phyloP scores from a whole-genome alignment of 2,329 filamentous ascomycete species.

The Microdochium trichocladiopsis region DNA sequence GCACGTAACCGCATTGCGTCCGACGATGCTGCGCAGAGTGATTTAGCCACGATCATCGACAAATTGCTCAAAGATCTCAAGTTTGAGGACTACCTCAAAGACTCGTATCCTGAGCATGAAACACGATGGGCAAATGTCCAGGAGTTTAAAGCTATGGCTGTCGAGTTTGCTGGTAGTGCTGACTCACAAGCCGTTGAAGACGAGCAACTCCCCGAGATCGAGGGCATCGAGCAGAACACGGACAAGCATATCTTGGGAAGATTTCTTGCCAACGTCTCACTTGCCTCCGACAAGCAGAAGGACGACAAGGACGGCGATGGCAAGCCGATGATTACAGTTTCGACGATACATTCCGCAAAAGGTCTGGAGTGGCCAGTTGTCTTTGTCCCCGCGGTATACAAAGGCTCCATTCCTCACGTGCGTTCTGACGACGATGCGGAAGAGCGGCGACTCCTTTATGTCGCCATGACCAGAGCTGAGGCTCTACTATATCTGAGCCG shows the following conservation, averaged over 20 bases:
- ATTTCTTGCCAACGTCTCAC: slow-evolving; percentile 83
- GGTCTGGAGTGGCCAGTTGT: slow-evolving; percentile 95
- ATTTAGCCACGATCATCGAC: slow-evolving; percentile 41
- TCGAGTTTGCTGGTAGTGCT: slow-evolving; percentile 46
- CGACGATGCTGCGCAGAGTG: slow-evolving; percentile 19
- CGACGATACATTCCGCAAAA: slow-evolving; percentile 93
- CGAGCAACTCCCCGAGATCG: slow-evolving; percentile 57
- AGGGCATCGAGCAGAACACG: slow-evolving; percentile 61
- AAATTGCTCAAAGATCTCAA: slow-evolving; percentile 56
- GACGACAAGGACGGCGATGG: slow-evolving; percentile 49
- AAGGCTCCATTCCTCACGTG: slow-evolving; percentile 85
- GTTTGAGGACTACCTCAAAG: slow-evolving; percentile 68
- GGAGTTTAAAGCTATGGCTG: slow-evolving; percentile 75
- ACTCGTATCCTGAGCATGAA: slow-evolving; percentile 65
- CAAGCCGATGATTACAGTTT: slow-evolving; percentile 72
- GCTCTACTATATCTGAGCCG: slow-evolving; percentile 80
- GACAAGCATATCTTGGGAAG: slow-evolving; percentile 60
- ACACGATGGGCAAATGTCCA: slow-evolving; percentile 82
- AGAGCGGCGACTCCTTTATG: slow-evolving; percentile 83
- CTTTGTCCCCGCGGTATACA: slow-evolving; percentile 84
- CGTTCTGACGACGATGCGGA: slow-evolving; percentile 81
- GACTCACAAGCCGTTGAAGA: slow-evolving; percentile 40
- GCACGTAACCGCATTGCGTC: slow-evolving; percentile 22
- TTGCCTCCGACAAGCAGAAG: slow-evolving; percentile 73
- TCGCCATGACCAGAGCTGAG: slow-evolving; percentile 93